Evolutionary conservation across 257 asterid species (phyloP).

Genomic region (Jaltomata sinuosa): DNA sequence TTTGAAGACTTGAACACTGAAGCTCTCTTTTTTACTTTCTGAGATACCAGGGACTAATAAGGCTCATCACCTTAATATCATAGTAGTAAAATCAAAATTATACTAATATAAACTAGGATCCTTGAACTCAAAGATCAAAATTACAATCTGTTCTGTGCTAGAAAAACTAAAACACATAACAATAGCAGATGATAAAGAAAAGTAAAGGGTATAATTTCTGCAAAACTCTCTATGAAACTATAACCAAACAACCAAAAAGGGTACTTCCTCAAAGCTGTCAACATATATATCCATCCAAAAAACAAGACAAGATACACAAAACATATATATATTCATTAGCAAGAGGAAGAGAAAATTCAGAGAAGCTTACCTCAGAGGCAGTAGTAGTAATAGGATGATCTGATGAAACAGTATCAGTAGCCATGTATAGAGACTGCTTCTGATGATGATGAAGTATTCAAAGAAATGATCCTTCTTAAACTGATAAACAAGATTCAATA

Average conservation of each 20-base stretch:
- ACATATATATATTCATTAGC: neutral
- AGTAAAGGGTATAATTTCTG: neutral
- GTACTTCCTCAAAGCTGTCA: neutral
- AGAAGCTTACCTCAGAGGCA: slow-evolving; percentile 29
- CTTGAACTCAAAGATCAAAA: neutral
- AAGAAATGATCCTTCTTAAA: neutral
- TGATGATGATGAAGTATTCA: neutral
- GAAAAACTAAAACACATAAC: neutral
- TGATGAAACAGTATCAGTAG: slow-evolving; percentile 48
- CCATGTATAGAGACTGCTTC: slow-evolving; percentile 35
- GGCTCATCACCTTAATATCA: neutral
- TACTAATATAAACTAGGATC: neutral
- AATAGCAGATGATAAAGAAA: neutral
- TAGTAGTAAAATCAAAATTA: neutral
- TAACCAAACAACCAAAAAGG: neutral
- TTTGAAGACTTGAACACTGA: neutral
- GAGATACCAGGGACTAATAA: neutral
- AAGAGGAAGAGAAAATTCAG: neutral
- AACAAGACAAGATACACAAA: neutral
- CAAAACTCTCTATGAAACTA: neutral
- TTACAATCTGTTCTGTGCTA: neutral
- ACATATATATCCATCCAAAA: neutral
- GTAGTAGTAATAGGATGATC: slow-evolving; percentile 29
- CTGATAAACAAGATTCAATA: neutral
- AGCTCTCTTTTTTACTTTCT: neutral